Conservation (phyloP, 164 flowering plant genomes). For the Liquidambar formosana region DNA sequence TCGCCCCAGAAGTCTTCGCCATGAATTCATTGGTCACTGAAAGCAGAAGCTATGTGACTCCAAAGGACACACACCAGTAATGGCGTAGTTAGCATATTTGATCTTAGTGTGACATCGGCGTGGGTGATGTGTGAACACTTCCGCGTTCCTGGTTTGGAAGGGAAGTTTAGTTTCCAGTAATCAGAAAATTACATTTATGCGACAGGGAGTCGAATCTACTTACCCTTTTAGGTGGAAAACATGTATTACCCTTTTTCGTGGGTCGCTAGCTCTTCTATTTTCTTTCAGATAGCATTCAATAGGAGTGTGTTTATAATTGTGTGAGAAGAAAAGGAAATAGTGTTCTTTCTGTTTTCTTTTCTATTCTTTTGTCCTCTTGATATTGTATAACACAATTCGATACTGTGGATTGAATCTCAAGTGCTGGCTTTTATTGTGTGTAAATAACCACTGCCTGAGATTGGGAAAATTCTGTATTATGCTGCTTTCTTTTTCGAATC, state of each 20-base stretch:
- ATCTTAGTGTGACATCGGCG: not conserved
- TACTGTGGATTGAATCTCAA: not conserved
- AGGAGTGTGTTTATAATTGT: slow-evolving; percentile 26
- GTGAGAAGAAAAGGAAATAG: slow-evolving; percentile 8
- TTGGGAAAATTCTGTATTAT: not conserved
- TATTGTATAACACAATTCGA: not conserved
- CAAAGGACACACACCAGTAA: slow-evolving; percentile 24
- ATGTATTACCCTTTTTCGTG: too few relatives aligned
- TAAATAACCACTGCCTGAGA: slow-evolving; percentile 7
- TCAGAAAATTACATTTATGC: slow-evolving; percentile 10
- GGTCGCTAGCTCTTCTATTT: too few relatives aligned
- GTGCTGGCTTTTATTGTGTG: slow-evolving; percentile 23
- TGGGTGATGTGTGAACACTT: slow-evolving; percentile 7
- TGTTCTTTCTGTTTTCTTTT: slow-evolving; percentile 2
- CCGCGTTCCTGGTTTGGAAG: not conserved
- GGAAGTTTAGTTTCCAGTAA: slow-evolving; percentile 4
- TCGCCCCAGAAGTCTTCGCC: slow-evolving; percentile 48
- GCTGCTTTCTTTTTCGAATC: not conserved
- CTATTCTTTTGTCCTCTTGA: not conserved
- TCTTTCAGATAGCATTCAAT: too few relatives aligned
- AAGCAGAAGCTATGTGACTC: slow-evolving; percentile 32
- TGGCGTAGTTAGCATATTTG: not conserved
- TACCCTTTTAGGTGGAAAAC: slow-evolving; percentile 8
- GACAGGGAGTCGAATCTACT: slow-evolving; percentile 9
- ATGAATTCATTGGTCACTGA: slow-evolving; percentile 37